phyloP scores from a whole-genome alignment of 2,329 filamentous ascomycete genomes.

The Aphanocladium album region DNA sequence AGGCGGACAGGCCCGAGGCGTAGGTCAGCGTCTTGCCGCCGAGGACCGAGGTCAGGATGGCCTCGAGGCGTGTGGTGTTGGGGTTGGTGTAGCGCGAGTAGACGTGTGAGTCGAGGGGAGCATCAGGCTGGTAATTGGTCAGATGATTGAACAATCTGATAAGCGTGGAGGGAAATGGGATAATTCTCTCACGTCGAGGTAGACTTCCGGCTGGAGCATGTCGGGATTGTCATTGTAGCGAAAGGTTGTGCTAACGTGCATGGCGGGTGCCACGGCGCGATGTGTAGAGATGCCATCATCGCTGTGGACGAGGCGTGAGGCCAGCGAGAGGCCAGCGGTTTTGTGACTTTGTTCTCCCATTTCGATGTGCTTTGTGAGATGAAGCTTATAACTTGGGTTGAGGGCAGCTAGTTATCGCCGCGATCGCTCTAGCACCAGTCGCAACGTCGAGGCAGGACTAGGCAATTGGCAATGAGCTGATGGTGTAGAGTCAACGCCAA shows the following conservation, averaged over 20 bases:
- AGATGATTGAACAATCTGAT: neutral
- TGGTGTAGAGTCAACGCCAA: neutral
- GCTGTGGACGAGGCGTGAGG: conserved; percentile 74
- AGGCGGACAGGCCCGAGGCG: conserved; percentile 77
- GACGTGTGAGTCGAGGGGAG: conserved; percentile 60
- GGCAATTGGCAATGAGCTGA: neutral
- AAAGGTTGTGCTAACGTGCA: conserved; percentile 91
- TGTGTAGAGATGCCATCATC: conserved; percentile 72
- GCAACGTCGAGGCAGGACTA: neutral
- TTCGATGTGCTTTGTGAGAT: neutral
- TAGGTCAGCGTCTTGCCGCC: conserved; percentile 70
- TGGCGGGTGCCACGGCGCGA: conserved; percentile 76
- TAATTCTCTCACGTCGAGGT: conserved; percentile 48
- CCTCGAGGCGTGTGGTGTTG: conserved; percentile 79
- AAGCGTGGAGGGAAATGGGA: neutral
- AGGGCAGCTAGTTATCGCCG: no score
- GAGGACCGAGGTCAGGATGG: conserved; percentile 70
- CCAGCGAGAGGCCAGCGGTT: conserved; percentile 37
- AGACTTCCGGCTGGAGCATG: conserved; percentile 46
- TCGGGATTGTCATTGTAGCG: conserved; percentile 71
- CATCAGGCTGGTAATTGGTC: conserved; percentile 36
- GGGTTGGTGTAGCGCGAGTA: conserved; percentile 80
- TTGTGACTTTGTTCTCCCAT: neutral
- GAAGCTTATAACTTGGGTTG: no score
- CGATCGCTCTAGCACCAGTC: neutral